Base-by-base conservation (phyloP, 1,139 yeast species). In the Candida albicans region DNA sequence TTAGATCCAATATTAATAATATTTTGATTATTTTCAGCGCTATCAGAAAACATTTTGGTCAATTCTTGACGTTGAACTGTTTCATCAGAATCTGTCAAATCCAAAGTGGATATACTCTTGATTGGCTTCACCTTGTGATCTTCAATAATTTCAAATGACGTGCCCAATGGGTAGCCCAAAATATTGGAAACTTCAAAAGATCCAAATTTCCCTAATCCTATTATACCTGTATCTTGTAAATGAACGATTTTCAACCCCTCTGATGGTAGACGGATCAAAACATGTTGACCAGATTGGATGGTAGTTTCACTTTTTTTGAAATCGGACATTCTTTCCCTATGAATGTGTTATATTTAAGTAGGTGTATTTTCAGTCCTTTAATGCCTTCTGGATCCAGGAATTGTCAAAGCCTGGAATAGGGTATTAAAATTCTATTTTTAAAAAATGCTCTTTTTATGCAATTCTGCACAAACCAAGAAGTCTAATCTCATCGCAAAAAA, bases 171-270 rank as follows among this genome's bases (percentile, higher is more conserved):
- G 56, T 74, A 84, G 1, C 96, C 97, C 31, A 93, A 59, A 12
- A 93, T 77, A 44, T 81, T 85, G 52, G 84, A 79, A 4, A 86
- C 89, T 35, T 76, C 70, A 62, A 95, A 93, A 1, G 84, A 70
- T 8, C 99, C 99, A 64, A 93, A 95, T 62, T 93, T 93, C 1
- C 99, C 99, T 52, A 95, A 69, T 45, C 81, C 80, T 12, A 93
- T 73, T 7, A 77, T 61, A 0, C 84, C 81, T 30, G 79, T 82
- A 2, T 79, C 74, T 40, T 72, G 75, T 46, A 90, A 67, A 53
- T 84, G 81, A 15, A 86, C 82, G 31, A 90, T 74, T 58, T 87
- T 86, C 56, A 83, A 64, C 44, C 87, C 87, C 42, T 83, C 87
- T 1, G 96, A 88, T 1, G 98, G 98, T 45, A 90, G 70, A 41